Conservation (phyloP, 306 rosid species). For the Lathyrus oleraceus region DNA sequence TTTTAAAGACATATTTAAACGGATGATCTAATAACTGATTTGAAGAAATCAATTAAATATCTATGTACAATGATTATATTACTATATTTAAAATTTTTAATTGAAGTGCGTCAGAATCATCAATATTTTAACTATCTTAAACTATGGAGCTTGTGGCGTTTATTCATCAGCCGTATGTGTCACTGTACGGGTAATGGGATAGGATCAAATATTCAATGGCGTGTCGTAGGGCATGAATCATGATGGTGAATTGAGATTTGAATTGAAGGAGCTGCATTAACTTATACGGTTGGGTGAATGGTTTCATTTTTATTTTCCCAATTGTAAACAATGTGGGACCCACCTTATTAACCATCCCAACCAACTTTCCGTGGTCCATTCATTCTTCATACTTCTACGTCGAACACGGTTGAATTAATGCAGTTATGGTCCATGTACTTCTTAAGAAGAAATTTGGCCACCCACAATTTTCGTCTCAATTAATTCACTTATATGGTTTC, state of each 20-base stretch:
- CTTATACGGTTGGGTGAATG: conserved; percentile 16
- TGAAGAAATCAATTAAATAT: too few relatives aligned
- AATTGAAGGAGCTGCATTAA: conserved; percentile 23
- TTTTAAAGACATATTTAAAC: too few relatives aligned
- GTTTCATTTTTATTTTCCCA: neutral
- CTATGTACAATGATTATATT: too few relatives aligned
- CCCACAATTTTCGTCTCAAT: conserved; percentile 29
- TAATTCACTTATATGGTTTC: conserved; percentile 37
- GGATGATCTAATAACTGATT: too few relatives aligned
- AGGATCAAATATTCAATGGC: neutral
- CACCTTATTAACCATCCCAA: conserved; percentile 46
- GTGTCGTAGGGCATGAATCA: conserved; percentile 6
- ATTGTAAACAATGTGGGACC: conserved; percentile 39
- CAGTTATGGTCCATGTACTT: conserved; percentile 24
- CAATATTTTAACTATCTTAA: neutral
- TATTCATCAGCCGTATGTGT: neutral
- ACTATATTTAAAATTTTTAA: too few relatives aligned
- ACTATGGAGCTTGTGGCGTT: neutral
- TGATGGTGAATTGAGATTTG: conserved; percentile 11
- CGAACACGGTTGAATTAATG: conserved; percentile 33
- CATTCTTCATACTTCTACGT: neutral
- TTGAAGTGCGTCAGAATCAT: neutral
- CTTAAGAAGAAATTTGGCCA: conserved; percentile 4
- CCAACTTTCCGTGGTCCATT: conserved; percentile 39
- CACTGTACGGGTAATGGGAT: neutral